Base-by-base conservation (phyloP, 2,329 filamentous ascomycete genomes). In the Alternaria arbusti region DNA sequence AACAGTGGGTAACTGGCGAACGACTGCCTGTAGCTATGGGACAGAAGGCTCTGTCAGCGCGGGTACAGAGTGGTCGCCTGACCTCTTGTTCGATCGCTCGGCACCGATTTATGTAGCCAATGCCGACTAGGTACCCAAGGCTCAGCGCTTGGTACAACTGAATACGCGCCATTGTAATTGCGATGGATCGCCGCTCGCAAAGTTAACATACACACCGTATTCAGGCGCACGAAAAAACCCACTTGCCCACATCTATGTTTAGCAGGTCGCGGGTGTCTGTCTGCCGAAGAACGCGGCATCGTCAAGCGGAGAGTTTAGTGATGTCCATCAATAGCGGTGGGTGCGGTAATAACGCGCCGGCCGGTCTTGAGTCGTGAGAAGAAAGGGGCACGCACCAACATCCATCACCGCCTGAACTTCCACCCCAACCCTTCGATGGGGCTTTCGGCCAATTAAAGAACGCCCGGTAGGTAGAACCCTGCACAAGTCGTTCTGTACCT, bases 401-500 rank as follows among this genome's bases (percentile, higher is more conserved):
- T 28, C 51, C 64, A 66, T 51, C 54, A 56, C 55, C 36, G 36
- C 36, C 36, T 40, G n/a, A 40, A 40, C 36, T 3, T 6, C 47
- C 49, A 59, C 55, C 58, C 65, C 61, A 61, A 59, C 62, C 56
- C 65, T 54, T 58, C 51, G 61, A 68, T 68, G 70, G 50, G 61
- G 46, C 30, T 32, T 51, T 60, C 54, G 60, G 57, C 69, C 70
- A 74, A 70, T 70, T 54, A 63, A 63, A 46, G 44, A 59, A 50
- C 44, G 65, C 54, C 50, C 54, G 17, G 50, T 61, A 65, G 59
- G 50, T 30, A 51, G 30, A 22, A 32, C 59, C 59, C 36, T 47
- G 64, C 61, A 59, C 57, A 55, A 57, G 58, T 66, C 67, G 49
- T 63, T 62, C 51, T 64, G 71, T 73, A 71, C 71, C 71, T 73